A percentile compares a stretch with the other conserved stretches of the same genome.
These are phyloP conservation scores for Pythium phragmitis DNA, from an alignment of 352 stramenopile species.

Conservation along the genomic window DNA sequence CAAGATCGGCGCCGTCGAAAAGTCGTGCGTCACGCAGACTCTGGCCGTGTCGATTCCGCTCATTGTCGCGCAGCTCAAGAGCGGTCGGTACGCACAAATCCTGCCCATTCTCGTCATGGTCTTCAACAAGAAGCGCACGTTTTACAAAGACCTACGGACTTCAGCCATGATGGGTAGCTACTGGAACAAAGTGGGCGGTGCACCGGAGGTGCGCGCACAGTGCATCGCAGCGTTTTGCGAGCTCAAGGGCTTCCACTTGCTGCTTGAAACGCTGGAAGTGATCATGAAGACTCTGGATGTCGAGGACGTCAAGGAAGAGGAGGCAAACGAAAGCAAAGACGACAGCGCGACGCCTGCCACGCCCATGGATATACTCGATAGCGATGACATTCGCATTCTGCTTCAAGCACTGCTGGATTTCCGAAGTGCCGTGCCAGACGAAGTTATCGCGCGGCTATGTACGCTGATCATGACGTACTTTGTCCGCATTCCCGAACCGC, in stretches of 20 bases:
- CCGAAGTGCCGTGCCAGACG: slow-evolving; percentile 59
- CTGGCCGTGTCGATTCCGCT: slow-evolving; percentile 64
- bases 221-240: slow-evolving; percentile 85
- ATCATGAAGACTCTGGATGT: slow-evolving; percentile 48
- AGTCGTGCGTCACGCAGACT: slow-evolving; percentile 82
- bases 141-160: slow-evolving; percentile 88
- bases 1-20: slow-evolving; percentile 86
- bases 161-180: slow-evolving; percentile 88
- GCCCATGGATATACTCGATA: slow-evolving; percentile 48
- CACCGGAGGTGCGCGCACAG: slow-evolving; percentile 78
- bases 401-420: slow-evolving; percentile 81
- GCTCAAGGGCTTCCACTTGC: slow-evolving; percentile 71
- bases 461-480: slow-evolving; percentile 84
- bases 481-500: slow-evolving; percentile 67
- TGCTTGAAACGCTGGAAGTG: slow-evolving; percentile 72
- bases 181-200: slow-evolving; percentile 85
- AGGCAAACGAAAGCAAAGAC: slow-evolving; percentile 42
- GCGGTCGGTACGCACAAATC: slow-evolving; percentile 56
- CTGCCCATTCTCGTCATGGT: slow-evolving; percentile 78
- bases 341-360: slow-evolving; percentile 8
- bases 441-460: slow-evolving; percentile 61
- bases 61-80: slow-evolving; percentile 74
- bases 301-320: slow-evolving; percentile 34
- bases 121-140: slow-evolving; percentile 89
- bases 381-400: slow-evolving; percentile 78